Evolutionary conservation across 2,329 filamentous ascomycete species (phyloP).

Genomic region (Macrophomina tecta): DNA sequence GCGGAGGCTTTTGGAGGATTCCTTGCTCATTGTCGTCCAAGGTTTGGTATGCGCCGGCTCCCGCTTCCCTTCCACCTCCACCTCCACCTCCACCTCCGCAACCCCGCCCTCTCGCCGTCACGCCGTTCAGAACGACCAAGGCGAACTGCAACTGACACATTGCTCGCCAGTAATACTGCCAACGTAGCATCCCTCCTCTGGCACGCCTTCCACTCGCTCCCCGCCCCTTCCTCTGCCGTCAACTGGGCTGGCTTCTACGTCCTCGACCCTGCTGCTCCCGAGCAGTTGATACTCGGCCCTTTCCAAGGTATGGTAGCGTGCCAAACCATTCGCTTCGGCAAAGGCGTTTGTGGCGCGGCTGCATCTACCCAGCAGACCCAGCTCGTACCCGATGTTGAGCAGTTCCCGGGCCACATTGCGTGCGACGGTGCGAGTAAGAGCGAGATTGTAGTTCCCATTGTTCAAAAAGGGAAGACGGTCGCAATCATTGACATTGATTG

Average conservation of each 20-base stretch:
- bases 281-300: constrained; percentile 74
- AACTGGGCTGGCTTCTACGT: constrained; percentile 88
- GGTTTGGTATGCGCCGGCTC: constrained; percentile 26
- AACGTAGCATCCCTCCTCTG: constrained; percentile 78
- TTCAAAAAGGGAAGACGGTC: constrained; percentile 62
- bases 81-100: neutral
- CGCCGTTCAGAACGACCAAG: constrained; percentile 1
- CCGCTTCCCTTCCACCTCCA: neutral
- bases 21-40: constrained; percentile 15
- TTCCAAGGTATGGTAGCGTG: constrained; percentile 82
- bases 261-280: constrained; percentile 56
- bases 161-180: constrained; percentile 68
- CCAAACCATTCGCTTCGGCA: constrained; percentile 75
- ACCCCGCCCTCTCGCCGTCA: neutral
- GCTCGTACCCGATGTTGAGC: constrained; percentile 70
- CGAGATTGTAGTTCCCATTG: constrained; percentile 81
- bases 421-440: constrained; percentile 78
- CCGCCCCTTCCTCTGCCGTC: constrained; percentile 67
- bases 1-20: neutral
- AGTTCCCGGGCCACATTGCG: constrained; percentile 80
- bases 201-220: constrained; percentile 78
- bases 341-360: constrained; percentile 77
- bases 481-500: constrained; percentile 85
- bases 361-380: constrained; percentile 67
- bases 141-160: constrained; percentile 5